Conservation (phyloP, 345 rosid species). For the Viola odorata region DNA sequence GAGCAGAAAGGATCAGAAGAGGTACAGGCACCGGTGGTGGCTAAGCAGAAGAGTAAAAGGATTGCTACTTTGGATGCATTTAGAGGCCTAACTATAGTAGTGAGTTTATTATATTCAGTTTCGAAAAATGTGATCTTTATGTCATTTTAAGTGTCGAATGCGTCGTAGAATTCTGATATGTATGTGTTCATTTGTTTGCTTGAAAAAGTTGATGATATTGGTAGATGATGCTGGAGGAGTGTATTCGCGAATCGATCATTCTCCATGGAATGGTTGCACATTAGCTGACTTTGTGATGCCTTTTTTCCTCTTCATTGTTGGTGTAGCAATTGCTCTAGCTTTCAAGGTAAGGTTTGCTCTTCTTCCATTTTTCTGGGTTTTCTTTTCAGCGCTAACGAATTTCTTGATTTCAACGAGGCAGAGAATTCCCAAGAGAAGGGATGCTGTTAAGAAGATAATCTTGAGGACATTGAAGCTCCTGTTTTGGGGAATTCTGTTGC, state of each 20-base stretch:
- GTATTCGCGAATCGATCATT: conserved; percentile 49
- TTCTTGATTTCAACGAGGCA: conserved; percentile 15
- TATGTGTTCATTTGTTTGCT: not conserved
- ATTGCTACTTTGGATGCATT: conserved; percentile 56
- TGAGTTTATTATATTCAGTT: conserved; percentile 8
- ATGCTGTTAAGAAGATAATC: conserved; percentile 43
- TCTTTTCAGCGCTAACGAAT: too few relatives aligned
- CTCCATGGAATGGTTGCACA: conserved; percentile 68
- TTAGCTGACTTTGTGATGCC: conserved; percentile 73
- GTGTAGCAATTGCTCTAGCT: conserved; percentile 62
- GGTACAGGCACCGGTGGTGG: conserved; percentile 3
- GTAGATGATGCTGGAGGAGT: conserved; percentile 56
- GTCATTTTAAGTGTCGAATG: too few relatives aligned
- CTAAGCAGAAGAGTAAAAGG: conserved; percentile 40
- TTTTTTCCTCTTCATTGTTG: conserved; percentile 65
- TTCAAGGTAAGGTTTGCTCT: conserved; percentile 38
- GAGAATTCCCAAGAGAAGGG: conserved; percentile 39
- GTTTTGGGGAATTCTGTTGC: conserved; percentile 62
- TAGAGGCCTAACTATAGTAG: conserved; percentile 57
- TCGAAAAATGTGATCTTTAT: too few relatives aligned
- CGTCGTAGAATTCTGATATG: not conserved
- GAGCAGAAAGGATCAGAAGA: conserved; percentile 10
- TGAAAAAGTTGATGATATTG: conserved; percentile 47
- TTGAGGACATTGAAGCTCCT: conserved; percentile 62
- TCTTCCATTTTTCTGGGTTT: not conserved